phyloP scores from a whole-genome alignment of 2,329 filamentous ascomycete genomes.

The Laburnicola sp. region DNA sequence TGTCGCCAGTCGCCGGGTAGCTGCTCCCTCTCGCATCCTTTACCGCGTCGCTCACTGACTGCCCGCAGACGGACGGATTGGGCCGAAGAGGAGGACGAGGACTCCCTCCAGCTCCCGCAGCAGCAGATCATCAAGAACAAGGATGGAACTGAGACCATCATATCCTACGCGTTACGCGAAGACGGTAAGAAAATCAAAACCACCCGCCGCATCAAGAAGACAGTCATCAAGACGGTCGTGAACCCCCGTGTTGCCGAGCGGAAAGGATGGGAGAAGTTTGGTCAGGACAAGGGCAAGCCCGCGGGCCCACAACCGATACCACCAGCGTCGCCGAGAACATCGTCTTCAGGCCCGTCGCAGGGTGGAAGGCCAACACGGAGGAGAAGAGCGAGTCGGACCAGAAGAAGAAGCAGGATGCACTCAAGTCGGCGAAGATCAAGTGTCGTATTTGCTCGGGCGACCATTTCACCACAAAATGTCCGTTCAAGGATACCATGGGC shows the following conservation, averaged over 20 bases:
- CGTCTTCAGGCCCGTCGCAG: conserved; percentile 87
- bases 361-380: conserved; percentile 89
- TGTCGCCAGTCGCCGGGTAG: conserved; percentile 46
- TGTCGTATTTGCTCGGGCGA: conserved; percentile 98
- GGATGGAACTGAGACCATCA: conserved; percentile 95
- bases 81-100: conserved; percentile 87
- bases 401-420: conserved; percentile 64
- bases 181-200: conserved; percentile 96
- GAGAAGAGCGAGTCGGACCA: conserved; percentile 74
- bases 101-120: conserved; percentile 81
- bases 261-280: conserved; percentile 92
- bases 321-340: conserved; percentile 98
- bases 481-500: conserved; percentile 99
- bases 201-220: conserved; percentile 91
- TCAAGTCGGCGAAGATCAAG: conserved; percentile 99
- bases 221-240: conserved; percentile 86
- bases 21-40: conserved; percentile 7
- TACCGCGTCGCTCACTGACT: conserved; percentile 10
- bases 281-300: conserved; percentile 81
- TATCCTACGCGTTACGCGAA: conserved; percentile 88
- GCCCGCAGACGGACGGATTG: conserved; percentile 69
- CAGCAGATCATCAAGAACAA: conserved; percentile 93
- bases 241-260: conserved; percentile 97
- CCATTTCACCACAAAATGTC: conserved; percentile 98
- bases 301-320: conserved; percentile 80